Base-by-base conservation (phyloP, 176 grass and related monocot genomes). In the Saccharum officinarum region DNA sequence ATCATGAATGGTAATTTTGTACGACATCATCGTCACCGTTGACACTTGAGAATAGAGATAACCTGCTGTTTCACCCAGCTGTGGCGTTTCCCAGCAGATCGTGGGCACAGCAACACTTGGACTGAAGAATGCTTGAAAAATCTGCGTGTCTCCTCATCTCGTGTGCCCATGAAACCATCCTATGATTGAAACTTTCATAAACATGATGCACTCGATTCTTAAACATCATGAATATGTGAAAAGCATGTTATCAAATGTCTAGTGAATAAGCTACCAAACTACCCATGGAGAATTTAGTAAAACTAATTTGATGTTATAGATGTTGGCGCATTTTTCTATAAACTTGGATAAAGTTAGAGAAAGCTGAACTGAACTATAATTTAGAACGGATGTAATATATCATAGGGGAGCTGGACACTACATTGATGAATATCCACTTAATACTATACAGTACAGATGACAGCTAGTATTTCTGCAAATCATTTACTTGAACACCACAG, bases 61-160 rank as follows among this genome's bases (percentile, higher is more conserved):
- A 94, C 92, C 94, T 94, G 94, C 67, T 97, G 89, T 82, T 92
- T 92, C 76, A 92, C 89, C 82, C 87, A 90, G 82, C 92, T 92
- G 65, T 94, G 94, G 25, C 85, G 80, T 81, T 97, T 93, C 45
- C 87, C 89, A 84, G 92, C 92, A 79, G 92, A 94, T 17, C 92
- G 92, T 76, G 89, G 85, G 80, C 94, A 94, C 84, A 97, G 83
- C 80, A 94, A 79, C 50, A 97, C 85, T 44, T 97, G 88, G 26
- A 97, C 92, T 50, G 94, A 92, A 90, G 94, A 97, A 85, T 97
- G 94, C 76, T 97, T 97, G 85, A 97, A 97, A 92, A 97, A 97
- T 41, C 87, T 86, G 54, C 89, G 84, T 47, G 94, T 94, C 83
- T 86, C 94, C 87, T 97, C 91, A 42, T 93, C 91, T 75, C 44